Evolutionary conservation across 2,329 filamentous ascomycete species (phyloP).

Genomic region (Dactylellina cionopaga): DNA sequence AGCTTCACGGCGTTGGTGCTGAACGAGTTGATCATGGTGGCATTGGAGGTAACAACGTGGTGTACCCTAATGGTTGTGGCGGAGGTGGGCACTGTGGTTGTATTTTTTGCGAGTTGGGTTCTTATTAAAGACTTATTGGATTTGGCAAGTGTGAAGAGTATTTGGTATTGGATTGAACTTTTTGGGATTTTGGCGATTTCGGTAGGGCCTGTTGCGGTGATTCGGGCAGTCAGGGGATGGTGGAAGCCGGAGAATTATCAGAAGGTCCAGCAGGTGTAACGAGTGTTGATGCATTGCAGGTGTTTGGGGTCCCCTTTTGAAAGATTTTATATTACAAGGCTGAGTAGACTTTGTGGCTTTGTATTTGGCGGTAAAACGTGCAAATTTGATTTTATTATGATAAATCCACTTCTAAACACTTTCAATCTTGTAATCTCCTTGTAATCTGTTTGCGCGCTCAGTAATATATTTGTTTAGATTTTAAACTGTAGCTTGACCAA

Average conservation of each 20-base stretch:
- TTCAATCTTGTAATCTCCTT: no score
- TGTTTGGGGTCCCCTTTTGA: no score
- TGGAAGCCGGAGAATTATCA: slow-evolving; percentile 48
- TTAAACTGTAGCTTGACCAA: no score
- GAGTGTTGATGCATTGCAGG: slow-evolving; percentile 36
- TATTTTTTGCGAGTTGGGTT: slow-evolving; percentile 46
- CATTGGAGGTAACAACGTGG: slow-evolving; percentile 96
- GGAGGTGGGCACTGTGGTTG: slow-evolving; percentile 80
- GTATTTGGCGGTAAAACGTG: no score
- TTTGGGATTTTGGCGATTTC: slow-evolving; percentile 35
- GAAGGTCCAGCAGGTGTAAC: slow-evolving; percentile 41
- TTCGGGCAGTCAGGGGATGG: slow-evolving; percentile 38
- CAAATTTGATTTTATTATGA: no score
- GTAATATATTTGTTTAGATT: no score
- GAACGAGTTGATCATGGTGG: slow-evolving; percentile 97
- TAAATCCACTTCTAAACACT: no score
- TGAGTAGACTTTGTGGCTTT: slow-evolving; percentile 22
- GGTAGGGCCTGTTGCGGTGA: slow-evolving; percentile 41
- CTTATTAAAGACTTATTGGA: slow-evolving; percentile 42
- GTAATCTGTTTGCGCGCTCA: no score
- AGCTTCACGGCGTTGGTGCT: slow-evolving; percentile 90
- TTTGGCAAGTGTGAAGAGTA: slow-evolving; percentile 45
- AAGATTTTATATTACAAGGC: no score
- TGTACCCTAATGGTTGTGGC: slow-evolving; percentile 89
- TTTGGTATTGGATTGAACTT: slow-evolving; percentile 49